Percentiles rank a stretch among this genome's conserved stretches.
Evolutionary conservation across 1,284 basidiomycete genomes (phyloP).

Genomic region (Puccinia brachypodii): DNA sequence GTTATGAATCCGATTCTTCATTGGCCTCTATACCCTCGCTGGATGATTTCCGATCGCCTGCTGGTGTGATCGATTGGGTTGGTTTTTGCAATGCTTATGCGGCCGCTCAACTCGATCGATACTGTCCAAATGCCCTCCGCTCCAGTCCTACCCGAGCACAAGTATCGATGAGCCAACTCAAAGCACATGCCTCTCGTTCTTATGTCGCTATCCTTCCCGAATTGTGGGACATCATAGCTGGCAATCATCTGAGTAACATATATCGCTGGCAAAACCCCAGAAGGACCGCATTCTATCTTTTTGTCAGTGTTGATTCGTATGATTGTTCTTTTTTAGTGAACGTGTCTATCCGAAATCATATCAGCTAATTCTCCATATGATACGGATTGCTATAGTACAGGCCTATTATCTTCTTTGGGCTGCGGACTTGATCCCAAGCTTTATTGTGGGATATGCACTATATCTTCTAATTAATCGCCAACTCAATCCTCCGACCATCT

Average conservation of each 20-base stretch:
- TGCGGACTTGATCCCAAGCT: slow-evolving; percentile 37
- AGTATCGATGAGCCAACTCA: slow-evolving; percentile 35
- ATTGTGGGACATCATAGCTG: slow-evolving; percentile 23
- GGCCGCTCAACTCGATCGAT: slow-evolving; percentile 21
- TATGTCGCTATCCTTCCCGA: slow-evolving; percentile 34
- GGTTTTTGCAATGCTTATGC: slow-evolving; percentile 18
- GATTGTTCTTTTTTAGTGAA: neutral
- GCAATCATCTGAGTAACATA: slow-evolving; percentile 3
- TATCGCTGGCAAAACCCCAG: slow-evolving; percentile 42
- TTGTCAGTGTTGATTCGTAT: slow-evolving; percentile 5
- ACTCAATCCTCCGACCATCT: slow-evolving; percentile 35
- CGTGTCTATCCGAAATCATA: neutral
- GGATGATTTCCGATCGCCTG: slow-evolving; percentile 18
- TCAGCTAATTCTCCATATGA: neutral
- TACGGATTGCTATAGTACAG: neutral
- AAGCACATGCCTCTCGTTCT: slow-evolving; percentile 16
- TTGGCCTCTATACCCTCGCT: neutral
- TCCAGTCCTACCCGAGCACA: neutral
- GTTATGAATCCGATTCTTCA: neutral
- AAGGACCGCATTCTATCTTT: slow-evolving; percentile 21
- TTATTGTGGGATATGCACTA: slow-evolving; percentile 38
- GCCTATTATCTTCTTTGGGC: slow-evolving; percentile 41
- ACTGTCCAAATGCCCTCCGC: slow-evolving; percentile 24
- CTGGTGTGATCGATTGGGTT: slow-evolving; percentile 26
- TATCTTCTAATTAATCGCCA: slow-evolving; percentile 31